phyloP scores from a whole-genome alignment of 192 early-diverging fungal species.

The Gonapodya prolifera region DNA sequence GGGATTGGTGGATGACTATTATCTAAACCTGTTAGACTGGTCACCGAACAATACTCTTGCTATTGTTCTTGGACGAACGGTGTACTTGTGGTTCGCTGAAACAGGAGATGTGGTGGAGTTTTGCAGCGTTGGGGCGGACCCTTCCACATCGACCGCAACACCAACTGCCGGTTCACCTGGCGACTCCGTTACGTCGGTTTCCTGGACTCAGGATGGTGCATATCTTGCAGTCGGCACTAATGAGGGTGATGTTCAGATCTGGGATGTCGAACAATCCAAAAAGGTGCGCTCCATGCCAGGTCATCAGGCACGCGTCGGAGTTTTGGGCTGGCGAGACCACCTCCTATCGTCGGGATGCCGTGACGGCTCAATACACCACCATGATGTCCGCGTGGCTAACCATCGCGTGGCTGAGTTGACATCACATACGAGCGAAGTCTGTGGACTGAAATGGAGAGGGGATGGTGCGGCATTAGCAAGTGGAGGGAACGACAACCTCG shows the following conservation, averaged over 20 bases:
- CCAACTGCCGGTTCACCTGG: background rate
- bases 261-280: conserved; percentile 65
- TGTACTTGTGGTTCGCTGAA: conserved; percentile 41
- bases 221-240: conserved; percentile 52
- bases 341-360: conserved; percentile 71
- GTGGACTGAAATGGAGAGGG: conserved; percentile 32
- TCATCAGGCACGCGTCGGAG: conserved; percentile 66
- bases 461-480: conserved; percentile 36
- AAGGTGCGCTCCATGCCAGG: conserved; percentile 72
- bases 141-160: background rate
- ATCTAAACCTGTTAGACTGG: conserved; percentile 41
- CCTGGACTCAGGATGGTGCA: conserved; percentile 31
- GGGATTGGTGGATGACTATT: conserved; percentile 40
- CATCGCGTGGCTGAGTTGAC: conserved; percentile 63
- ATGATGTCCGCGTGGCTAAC: conserved; percentile 79
- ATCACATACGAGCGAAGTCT: conserved; percentile 52
- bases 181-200: conserved; percentile 15
- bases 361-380: conserved; percentile 87
- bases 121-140: conserved; percentile 11
- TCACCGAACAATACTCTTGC: conserved; percentile 29
- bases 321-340: conserved; percentile 72
- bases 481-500: conserved; percentile 46
- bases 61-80: conserved; percentile 30
- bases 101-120: conserved; percentile 32
- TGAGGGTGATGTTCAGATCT: conserved; percentile 76